A percentile compares a stretch with the other conserved stretches of the same genome.
phyloP scores from a whole-genome alignment of 352 stramenopile species.

The Phytophthora multivora region DNA sequence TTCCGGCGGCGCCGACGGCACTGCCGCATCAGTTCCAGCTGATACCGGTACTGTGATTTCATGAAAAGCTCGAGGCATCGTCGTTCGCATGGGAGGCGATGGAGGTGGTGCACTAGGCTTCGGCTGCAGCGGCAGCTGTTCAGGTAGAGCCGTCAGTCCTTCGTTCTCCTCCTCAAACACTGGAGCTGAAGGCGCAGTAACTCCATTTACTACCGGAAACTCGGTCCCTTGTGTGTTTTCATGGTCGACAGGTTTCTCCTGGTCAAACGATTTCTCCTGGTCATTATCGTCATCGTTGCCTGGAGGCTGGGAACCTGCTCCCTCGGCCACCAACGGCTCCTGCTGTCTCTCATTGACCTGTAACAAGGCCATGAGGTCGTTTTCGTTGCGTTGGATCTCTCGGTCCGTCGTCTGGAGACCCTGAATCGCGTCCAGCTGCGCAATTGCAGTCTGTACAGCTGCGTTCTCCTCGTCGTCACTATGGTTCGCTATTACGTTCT shows the following conservation, averaged over 20 bases:
- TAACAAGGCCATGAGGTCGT: conserved; percentile 58
- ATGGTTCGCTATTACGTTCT: background rate
- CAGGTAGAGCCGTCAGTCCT: background rate
- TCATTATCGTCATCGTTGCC: conserved; percentile 18
- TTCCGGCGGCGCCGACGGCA: conserved; percentile 38
- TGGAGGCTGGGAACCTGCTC: conserved; percentile 22
- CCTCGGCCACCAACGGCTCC: conserved; percentile 29
- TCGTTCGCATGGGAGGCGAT: conserved; percentile 12
- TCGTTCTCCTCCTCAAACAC: conserved; percentile 24
- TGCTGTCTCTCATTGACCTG: conserved; percentile 17
- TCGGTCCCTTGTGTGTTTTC: too few species aligned
- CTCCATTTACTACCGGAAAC: conserved; percentile 2
- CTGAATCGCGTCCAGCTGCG: conserved; percentile 19
- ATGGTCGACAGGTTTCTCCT: too few species aligned
- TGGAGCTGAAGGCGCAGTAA: conserved; percentile 36
- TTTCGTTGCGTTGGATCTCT: conserved; percentile 68
- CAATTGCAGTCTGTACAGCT: conserved; percentile 9
- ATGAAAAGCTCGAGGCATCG: conserved; percentile 34
- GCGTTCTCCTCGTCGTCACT: conserved; percentile 18
- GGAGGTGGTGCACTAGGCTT: conserved; percentile 22
- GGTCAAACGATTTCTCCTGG: background rate
- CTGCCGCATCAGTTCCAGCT: background rate
- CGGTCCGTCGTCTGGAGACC: conserved; percentile 22
- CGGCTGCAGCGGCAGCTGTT: conserved; percentile 10
- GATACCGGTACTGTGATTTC: conserved; percentile 25